Evolutionary conservation across 495 filamentous ascomycete species (phyloP).

Genomic region (Lindgomyces ingoldianus): DNA sequence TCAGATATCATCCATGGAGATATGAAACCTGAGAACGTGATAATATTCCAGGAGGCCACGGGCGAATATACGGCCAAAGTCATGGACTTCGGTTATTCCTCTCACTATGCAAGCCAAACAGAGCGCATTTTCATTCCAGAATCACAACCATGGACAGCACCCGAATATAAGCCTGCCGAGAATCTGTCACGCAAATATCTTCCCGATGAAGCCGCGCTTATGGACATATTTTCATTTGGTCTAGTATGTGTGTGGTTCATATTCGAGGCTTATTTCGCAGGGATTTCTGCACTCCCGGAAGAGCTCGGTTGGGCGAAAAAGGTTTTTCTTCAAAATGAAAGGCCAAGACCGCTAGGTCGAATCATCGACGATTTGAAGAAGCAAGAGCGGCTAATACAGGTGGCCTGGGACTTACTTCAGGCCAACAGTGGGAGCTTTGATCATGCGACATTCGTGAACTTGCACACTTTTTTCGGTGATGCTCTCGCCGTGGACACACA

Average conservation of each 20-base stretch:
- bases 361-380: not conserved
- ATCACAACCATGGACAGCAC: not conserved
- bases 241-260: not conserved
- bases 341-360: not conserved
- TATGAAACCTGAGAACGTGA: not conserved
- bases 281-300: not conserved
- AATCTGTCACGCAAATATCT: not conserved
- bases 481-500: not conserved
- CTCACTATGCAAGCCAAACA: not conserved
- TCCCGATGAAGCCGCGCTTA: not conserved
- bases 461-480: not conserved
- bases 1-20: not conserved
- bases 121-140: not conserved
- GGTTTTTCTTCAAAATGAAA: not conserved
- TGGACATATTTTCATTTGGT: not conserved
- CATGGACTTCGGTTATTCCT: not conserved
- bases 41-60: not conserved
- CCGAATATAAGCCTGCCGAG: not conserved
- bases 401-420: not conserved
- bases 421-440: not conserved
- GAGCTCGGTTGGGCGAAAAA: not conserved
- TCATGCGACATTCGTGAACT: not conserved
- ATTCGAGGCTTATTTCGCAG: not conserved
- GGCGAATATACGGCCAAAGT: not conserved
- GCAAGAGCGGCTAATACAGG: not conserved